Evolutionary conservation across 2,329 filamentous ascomycete species (phyloP).

Genomic region (Colletotrichum plurivorum): DNA sequence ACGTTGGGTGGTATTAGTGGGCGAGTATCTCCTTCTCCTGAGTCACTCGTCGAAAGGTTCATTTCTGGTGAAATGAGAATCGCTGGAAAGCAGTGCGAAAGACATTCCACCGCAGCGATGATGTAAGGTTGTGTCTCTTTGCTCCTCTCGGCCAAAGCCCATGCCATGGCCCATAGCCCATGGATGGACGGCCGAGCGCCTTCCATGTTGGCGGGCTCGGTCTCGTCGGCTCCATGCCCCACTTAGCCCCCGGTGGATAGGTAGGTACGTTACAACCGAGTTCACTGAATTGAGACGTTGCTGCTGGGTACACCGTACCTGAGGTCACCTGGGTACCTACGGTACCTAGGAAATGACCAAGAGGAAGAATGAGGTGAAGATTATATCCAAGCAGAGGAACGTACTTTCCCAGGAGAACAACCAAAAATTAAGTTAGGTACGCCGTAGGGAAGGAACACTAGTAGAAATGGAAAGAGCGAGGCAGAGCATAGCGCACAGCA

Average conservation of each 20-base stretch:
- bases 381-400: not conserved
- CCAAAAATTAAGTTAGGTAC: not conserved
- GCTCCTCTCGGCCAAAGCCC: constrained; percentile 7
- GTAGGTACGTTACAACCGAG: constrained; percentile 16
- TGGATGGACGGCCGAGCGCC: constrained; percentile 17
- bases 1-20: too few relatives aligned
- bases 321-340: not conserved
- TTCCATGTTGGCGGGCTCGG: constrained; percentile 21
- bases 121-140: constrained; percentile 7
- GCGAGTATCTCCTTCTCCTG: not conserved
- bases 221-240: constrained; percentile 16
- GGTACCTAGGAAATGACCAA: not conserved
- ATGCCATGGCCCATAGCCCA: not conserved
- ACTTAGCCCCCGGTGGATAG: constrained; percentile 3
- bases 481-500: not conserved
- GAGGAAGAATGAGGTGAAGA: too few relatives aligned
- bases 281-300: not conserved
- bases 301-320: not conserved
- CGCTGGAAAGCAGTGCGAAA: constrained; percentile 1
- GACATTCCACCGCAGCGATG: constrained; percentile 5
- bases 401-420: not conserved
- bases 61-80: constrained; percentile 12
- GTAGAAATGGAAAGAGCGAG: constrained; percentile 15
- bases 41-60: not conserved
- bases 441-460: too few relatives aligned